Evolutionary conservation across 2,329 filamentous ascomycete genomes (phyloP).

Genomic region (Paramyrothecium sp.): DNA sequence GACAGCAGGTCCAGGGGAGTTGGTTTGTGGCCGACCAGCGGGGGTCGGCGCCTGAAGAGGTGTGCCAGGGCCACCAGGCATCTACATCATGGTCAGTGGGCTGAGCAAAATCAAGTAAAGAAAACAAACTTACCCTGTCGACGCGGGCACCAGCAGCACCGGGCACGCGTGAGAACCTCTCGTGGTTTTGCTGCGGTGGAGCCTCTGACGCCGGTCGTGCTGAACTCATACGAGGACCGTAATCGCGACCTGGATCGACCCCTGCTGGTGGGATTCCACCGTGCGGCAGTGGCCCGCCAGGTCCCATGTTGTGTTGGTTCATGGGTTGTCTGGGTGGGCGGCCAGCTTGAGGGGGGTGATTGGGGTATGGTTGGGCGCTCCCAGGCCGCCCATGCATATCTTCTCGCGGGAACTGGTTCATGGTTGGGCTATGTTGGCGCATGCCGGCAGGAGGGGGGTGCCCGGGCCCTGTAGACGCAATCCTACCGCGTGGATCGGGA

Average conservation of each 20-base stretch:
- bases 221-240: conserved; percentile 33
- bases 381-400: conserved; percentile 19
- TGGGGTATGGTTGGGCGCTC: conserved; percentile 21
- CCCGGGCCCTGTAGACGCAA: conserved; percentile 37
- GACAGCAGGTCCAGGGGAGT: conserved; percentile 18
- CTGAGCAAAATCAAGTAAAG: conserved; percentile 4
- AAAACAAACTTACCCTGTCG: conserved; percentile 31
- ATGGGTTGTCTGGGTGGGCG: neutral
- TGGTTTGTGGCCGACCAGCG: conserved; percentile 7
- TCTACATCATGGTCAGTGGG: neutral
- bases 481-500: conserved; percentile 39
- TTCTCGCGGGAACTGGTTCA: conserved; percentile 16
- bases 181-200: conserved; percentile 21
- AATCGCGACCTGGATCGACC: conserved; percentile 30
- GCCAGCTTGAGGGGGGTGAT: conserved; percentile 9
- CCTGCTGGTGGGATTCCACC: conserved; percentile 18
- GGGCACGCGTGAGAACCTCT: conserved; percentile 28
- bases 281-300: conserved; percentile 14
- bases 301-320: conserved; percentile 1
- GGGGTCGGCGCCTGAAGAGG: neutral
- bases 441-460: conserved; percentile 27
- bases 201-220: conserved; percentile 11
- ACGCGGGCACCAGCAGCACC: conserved; percentile 24
- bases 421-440: conserved; percentile 25
- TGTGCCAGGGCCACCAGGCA: neutral